phyloP scores from a whole-genome alignment of 2,329 filamentous ascomycete genomes.

The Neopestalotiopsis sp. region DNA sequence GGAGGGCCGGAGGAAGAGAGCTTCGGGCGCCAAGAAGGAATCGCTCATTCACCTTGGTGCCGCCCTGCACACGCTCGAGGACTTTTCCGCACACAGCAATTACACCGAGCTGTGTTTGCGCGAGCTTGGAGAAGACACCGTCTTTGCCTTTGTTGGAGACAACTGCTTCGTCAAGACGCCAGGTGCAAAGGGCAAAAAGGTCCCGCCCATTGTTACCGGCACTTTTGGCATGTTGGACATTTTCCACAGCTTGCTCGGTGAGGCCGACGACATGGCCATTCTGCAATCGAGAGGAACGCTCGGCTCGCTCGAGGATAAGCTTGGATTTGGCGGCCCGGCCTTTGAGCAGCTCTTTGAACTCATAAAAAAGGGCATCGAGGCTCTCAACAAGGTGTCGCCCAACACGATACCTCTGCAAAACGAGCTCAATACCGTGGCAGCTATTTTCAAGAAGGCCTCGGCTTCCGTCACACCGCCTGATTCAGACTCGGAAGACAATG shows the following conservation, averaged over 20 bases:
- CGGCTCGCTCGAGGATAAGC: constrained; percentile 32
- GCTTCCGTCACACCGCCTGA: constrained; percentile 12
- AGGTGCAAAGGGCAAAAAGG: constrained; percentile 43
- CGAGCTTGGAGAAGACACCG: constrained; percentile 54
- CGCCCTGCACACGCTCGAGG: constrained; percentile 57
- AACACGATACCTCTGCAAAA: constrained; percentile 28
- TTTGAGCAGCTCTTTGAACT: constrained; percentile 36
- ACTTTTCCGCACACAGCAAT: constrained; percentile 60
- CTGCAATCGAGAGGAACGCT: constrained; percentile 34
- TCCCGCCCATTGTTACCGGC: constrained; percentile 57
- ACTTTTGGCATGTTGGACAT: constrained; percentile 52
- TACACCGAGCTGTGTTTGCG: constrained; percentile 57
- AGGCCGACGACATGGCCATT: constrained; percentile 37
- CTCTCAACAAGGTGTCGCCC: constrained; percentile 27
- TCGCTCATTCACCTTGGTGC: constrained; percentile 47
- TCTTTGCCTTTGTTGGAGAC: constrained; percentile 56
- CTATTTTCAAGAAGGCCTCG: constrained; percentile 32
- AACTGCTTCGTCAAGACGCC: constrained; percentile 39
- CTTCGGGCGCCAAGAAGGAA: constrained; percentile 27
- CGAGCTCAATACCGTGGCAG: constrained; percentile 31
- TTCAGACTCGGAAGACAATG: background rate
- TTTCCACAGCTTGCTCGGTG: constrained; percentile 36
- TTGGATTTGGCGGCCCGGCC: constrained; percentile 32
- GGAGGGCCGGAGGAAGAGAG: constrained; percentile 21
- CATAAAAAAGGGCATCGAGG: constrained; percentile 30